Base-by-base conservation (phyloP, 257 asterid genomes). In the Ophiorrhiza pumila region DNA sequence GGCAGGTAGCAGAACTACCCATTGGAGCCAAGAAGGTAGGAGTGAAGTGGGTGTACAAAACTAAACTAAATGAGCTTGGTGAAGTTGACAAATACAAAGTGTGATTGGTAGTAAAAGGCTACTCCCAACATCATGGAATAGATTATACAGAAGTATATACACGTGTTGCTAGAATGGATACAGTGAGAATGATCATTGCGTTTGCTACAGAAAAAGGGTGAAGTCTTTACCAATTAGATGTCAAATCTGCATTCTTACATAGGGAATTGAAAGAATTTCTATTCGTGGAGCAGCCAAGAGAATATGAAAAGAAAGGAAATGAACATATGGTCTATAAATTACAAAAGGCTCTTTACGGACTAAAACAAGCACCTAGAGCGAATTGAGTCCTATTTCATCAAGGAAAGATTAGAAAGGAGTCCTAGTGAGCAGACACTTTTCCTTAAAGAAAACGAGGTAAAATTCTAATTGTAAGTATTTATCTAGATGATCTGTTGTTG, bases 271-370 rank as follows among this genome's bases (percentile, higher is more conserved):
- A 17, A 8, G 61, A 55, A 31, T 5, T 3, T 10, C 25, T 60
- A 2, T 60, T 7, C 18, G 39, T 60, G 8, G 2, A 60, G 39
- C 66, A 60, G 20, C 66, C 66, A 5, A 31, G 20, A 31, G 66
- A 25, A 25, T 60, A 60, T 31, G 18, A 23, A 25, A 23, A 23
- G 15, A 29, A 60, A 60, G 66, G 66, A 7, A 60, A 55, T 6
- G 66, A 60, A 31, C 66, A 60, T 27, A 31, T 23, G 11, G 47
- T 69, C 10, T 69, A 56, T 22, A 49, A 69, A 53, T 23, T 69
- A 0, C 39, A 18, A n/a, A n/a, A n/a, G n/a, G n/a, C n/a, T n/a
- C n/a, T n/a, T n/a, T n/a, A n/a, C n/a, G n/a, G n/a, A n/a, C n/a
- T n/a, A n/a, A n/a, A n/a, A n/a, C n/a, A n/a, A n/a, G n/a, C n/a